Base-by-base conservation (phyloP, 345 rosid species). In the Gossypioides kirkii region DNA sequence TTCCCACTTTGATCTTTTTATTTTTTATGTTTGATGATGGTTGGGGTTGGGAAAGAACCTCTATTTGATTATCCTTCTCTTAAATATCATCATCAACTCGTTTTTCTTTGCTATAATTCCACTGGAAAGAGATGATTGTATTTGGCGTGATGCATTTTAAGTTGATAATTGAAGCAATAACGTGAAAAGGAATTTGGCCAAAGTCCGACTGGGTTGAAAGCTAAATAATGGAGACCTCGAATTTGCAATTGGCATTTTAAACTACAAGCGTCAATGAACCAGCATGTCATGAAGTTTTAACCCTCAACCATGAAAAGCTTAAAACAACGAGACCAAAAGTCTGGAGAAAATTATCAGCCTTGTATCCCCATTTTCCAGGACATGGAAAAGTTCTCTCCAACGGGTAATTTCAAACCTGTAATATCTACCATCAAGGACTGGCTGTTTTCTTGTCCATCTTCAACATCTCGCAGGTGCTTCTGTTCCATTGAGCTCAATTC, bases 301-400 rank as follows among this genome's bases (percentile, higher is more conserved):
- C 42, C 74, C 53, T 14, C 50, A 70, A 59, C 71, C 49, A 77
- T 46, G 38, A 59, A 59, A 47, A 38, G n/a, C 3, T 45, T 23
- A 8, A 41, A 59, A 61, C 66, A 59, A 61, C 66, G 72, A 38
- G n/a, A 32, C 10, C 45, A 60, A 73, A 50, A 36, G 12, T 73
- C 10, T 3, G 16, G 9, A 32, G 7, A 58, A 41, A 23, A 71
- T 43, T 55, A 42, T 69, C 70, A 78, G 14, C 58, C 72, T 69
- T 70, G 12, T 59, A n/a, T 9, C 72, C 80, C 79, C 22, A 61
- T 75, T 81, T 47, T 72, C 69, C 79, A 92, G 8, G 97, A 62
- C 86, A 94, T 74, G 0, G 75, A 76, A 36, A 95, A 92, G 80
- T 87, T 84, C 77, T 92, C 84, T 47, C 97, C 98, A 2, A 92